phyloP scores from a whole-genome alignment of 257 asterid species.

The Datura wrightii region DNA sequence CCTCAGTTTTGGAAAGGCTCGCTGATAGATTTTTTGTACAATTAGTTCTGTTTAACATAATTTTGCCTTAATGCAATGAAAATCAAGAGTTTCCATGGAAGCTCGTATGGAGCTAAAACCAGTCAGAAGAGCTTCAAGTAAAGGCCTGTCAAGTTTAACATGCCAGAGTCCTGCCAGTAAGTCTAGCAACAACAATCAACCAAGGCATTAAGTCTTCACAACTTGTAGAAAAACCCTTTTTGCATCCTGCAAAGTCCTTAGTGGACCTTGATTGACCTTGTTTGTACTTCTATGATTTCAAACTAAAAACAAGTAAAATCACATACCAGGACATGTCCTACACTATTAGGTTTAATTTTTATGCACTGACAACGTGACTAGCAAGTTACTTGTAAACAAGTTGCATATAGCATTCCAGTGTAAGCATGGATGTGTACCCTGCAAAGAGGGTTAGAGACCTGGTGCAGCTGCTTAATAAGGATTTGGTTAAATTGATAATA shows the following conservation, averaged over 20 bases:
- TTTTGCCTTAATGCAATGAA: not conserved
- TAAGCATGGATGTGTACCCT: not conserved
- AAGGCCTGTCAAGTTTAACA: conserved; percentile 15
- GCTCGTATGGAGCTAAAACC: not conserved
- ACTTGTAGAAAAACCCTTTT: not conserved
- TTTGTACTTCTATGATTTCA: not conserved
- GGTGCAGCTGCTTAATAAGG: not conserved
- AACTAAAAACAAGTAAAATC: not conserved
- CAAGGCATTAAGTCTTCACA: too few relatives aligned
- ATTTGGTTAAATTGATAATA: not conserved
- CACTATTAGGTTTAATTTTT: not conserved
- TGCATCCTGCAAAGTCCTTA: not conserved
- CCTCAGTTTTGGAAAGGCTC: not conserved
- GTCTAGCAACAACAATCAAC: not conserved
- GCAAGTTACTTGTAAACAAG: not conserved
- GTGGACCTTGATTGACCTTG: not conserved
- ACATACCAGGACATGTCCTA: not conserved
- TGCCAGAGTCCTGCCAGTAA: not conserved
- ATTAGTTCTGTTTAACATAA: not conserved
- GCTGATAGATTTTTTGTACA: not conserved
- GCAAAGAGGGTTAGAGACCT: not conserved
- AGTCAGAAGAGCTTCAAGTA: not conserved
- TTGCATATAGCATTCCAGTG: not conserved
- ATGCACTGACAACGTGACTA: not conserved
- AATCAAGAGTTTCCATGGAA: not conserved